Conservation (phyloP, 2,329 filamentous ascomycete species). For the Huntiella moniliformis region DNA sequence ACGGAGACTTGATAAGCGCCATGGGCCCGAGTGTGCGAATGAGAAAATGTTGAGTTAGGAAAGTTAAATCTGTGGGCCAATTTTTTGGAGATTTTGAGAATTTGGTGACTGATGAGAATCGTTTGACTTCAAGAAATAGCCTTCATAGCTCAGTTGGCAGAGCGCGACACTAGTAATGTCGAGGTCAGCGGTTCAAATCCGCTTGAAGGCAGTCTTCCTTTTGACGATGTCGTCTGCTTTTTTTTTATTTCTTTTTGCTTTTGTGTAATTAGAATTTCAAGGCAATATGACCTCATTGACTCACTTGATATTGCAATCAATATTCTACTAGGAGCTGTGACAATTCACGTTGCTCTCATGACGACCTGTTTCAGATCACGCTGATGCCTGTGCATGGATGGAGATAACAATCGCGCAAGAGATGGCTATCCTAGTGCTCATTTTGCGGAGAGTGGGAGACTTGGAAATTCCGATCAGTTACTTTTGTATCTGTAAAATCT, state of each 20-base stretch:
- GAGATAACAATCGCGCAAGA: no score
- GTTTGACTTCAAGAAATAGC: not conserved
- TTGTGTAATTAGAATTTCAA: not conserved
- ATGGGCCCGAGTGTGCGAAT: no score
- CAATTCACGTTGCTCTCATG: not conserved
- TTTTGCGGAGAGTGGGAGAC: no score
- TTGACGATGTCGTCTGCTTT: no score
- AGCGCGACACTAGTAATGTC: slow-evolving; percentile 12
- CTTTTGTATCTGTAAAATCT: no score
- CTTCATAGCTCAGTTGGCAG: slow-evolving; percentile 12
- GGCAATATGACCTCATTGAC: not conserved
- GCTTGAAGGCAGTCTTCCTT: slow-evolving; percentile 7
- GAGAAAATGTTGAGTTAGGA: slow-evolving; percentile 12
- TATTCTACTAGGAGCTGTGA: not conserved
- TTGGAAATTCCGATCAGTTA: no score
- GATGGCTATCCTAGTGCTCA: no score
- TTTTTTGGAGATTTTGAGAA: no score
- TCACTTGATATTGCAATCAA: not conserved
- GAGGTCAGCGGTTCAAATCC: slow-evolving; percentile 12
- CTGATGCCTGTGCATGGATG: no score
- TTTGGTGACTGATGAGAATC: no score
- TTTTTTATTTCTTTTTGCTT: not conserved
- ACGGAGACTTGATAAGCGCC: no score
- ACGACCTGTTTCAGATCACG: not conserved
- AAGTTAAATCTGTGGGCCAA: no score